Base-by-base conservation (phyloP, 1,284 basidiomycete species). In the Melampsora americana region DNA sequence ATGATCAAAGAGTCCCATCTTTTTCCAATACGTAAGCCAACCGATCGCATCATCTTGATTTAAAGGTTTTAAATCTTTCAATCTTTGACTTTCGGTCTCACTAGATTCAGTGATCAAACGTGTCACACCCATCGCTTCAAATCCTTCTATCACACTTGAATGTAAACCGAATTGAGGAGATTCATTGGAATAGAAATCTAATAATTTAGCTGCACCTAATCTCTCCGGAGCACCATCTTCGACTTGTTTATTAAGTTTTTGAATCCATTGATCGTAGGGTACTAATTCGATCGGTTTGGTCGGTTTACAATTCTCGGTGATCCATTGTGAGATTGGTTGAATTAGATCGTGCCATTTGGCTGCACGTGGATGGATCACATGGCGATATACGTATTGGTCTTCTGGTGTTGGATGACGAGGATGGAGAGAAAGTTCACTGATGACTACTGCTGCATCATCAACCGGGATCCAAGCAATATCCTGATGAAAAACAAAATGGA, bases 381-480 rank as follows among this genome's bases (percentile, higher is more conserved):
- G 65, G 0, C 65, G 32, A 35, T 42, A 66, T 18, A 39, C 23
- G 7, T 9, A 42, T 30, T 14, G 61, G 9, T 66, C 65, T 30
- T 64, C 26, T 20, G 61, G 32, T 26, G 32, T n/a, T 39, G 20
- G 18, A 1, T 16, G 61, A 30, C 61, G 61, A 20, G 26, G 61
- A 30, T 66, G 23, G 42, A 39, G n/a, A 46, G 65, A 42, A 12
- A 66, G 26, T 20, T 66, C 65, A 46, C 20, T 66, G 16, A 66
- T 42, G 20, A 39, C 65, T 0, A 28, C 20, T 16, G 65, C 65
- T 0, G 65, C 65, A 9, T 66, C 35, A 35, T 66, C 65, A 30
- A 66, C 42, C 11, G 65, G 65, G n/a, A 66, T 42, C 65, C 65
- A 66, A 35, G 32, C 42, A 20, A 66, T 30, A 46, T 66, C 42